These are phyloP conservation scores for Ambrosiella xylebori DNA, from an alignment of 2,329 filamentous ascomycete species.

Conservation along the genomic window DNA sequence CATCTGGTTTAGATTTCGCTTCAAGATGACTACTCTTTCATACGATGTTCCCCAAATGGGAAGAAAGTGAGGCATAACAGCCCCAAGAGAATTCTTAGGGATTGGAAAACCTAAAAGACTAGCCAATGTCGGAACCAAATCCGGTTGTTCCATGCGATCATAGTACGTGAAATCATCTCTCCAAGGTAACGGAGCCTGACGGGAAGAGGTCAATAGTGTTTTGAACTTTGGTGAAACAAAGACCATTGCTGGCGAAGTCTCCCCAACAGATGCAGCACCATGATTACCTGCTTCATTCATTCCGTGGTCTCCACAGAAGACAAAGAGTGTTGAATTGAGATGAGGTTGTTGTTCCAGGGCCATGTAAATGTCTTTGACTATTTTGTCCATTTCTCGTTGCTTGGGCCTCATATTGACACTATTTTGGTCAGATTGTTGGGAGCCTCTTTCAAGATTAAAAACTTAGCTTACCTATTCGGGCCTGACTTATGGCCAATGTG, in stretches of 20 bases:
- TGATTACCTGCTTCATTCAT: slow-evolving; percentile 99
- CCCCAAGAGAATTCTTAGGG: slow-evolving; percentile 76
- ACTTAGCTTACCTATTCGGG: slow-evolving; percentile 46
- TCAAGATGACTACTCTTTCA: slow-evolving; percentile 50
- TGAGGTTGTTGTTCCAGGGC: slow-evolving; percentile 56
- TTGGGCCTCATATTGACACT: slow-evolving; percentile 87
- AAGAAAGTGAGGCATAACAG: slow-evolving; percentile 66
- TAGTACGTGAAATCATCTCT: slow-evolving; percentile 70
- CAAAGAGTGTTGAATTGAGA: slow-evolving; percentile 60
- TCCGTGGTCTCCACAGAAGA: slow-evolving; percentile 88
- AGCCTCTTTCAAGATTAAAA: background rate
- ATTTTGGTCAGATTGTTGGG: background rate
- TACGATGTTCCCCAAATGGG: slow-evolving; percentile 54
- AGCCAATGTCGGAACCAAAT: slow-evolving; percentile 77
- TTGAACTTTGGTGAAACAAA: slow-evolving; percentile 78
- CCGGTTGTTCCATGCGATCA: slow-evolving; percentile 73
- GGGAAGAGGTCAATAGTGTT: slow-evolving; percentile 32
- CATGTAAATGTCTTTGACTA: slow-evolving; percentile 59
- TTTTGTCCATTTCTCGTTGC: slow-evolving; percentile 79
- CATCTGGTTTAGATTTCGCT: slow-evolving; percentile 68
- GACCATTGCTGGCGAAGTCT: slow-evolving; percentile 82
- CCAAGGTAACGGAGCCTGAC: background rate
- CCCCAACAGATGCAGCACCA: slow-evolving; percentile 79
- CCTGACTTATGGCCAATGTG: slow-evolving; percentile 97
- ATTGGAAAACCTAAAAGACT: slow-evolving; percentile 75